A percentile compares a stretch with the other conserved stretches of the same genome.
These are phyloP conservation scores for Crithidia mellificae DNA, from an alignment of 208 protist genomes.

Conservation along the genomic window DNA sequence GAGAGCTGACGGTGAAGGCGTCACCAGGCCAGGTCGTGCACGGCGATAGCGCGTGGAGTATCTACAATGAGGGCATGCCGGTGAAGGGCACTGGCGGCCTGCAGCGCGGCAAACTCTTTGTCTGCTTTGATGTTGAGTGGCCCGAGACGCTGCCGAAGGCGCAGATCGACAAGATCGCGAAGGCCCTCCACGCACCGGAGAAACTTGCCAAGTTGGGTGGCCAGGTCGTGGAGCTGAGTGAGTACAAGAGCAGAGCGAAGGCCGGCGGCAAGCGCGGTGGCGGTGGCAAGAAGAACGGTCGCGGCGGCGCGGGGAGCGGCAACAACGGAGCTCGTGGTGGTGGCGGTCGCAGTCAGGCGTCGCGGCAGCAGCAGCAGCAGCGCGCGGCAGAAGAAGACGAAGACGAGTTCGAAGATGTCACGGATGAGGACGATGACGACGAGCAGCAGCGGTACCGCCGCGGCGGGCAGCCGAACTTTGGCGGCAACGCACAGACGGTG, in stretches of 20 bases:
- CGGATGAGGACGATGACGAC: conserved; percentile 39
- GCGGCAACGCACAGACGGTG: conserved; percentile 46
- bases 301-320: not conserved
- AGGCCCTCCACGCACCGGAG: conserved; percentile 40
- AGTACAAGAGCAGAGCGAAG: conserved; percentile 28
- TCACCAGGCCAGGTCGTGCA: conserved; percentile 78
- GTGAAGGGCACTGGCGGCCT: conserved; percentile 70
- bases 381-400: conserved; percentile 29
- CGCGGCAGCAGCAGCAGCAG: not conserved
- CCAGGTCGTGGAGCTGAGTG: conserved; percentile 60
- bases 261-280: conserved; percentile 21
- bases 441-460: conserved; percentile 31
- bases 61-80: conserved; percentile 92
- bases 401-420: conserved; percentile 43
- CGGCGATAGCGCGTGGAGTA: conserved; percentile 63
- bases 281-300: not conserved
- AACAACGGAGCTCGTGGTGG: conserved; percentile 6
- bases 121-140: conserved; percentile 89
- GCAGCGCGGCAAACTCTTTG: conserved; percentile 76
- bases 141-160: conserved; percentile 51
- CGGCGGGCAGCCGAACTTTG: conserved; percentile 11
- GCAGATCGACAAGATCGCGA: conserved; percentile 44
- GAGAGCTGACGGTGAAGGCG: conserved; percentile 69
- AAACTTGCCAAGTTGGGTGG: conserved; percentile 54
- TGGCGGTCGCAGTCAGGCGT: not conserved